Base-by-base conservation (phyloP, 129 eudicot genomes). In the Tagetes erecta region DNA sequence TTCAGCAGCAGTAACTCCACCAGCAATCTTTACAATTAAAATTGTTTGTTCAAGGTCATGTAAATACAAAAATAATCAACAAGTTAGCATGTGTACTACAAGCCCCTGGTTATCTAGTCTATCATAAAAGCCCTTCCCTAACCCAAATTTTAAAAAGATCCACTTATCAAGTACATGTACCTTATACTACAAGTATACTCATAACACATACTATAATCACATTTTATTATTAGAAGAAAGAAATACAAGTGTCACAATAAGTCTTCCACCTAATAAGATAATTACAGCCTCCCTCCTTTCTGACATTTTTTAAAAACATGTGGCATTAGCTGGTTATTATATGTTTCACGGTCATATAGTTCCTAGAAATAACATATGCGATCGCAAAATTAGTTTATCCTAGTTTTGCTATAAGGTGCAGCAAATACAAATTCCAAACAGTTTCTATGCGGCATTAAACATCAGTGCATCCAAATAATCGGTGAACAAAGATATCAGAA, bases 1-100 rank as follows among this genome's bases (percentile, higher is more conserved):
- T 76, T 88, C 84, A 3, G 98, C 95, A 77, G 97, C 98, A 78
- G 96, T 86, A 68, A 93, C 92, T 77, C 98, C 98, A 44, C 98
- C 98, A 51, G 90, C 88, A 81, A 93, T 86, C 98, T 93, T 74
- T 13, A 77, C 11, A 80, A 30, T 78, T 13, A 64, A 66, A 70
- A 20, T 10, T 0, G 8, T n/a, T 74, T 74, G 37, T 55, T 74
- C 64, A 49, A 8, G 6, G 8, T 10, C 60, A 63, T 37, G 27
- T 34, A 49, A 8, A 8, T 45, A 46, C 47, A 45, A 59, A 50
- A 10, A 56, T 44, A 41, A 41, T 69, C 53, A 46, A 74, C n/a
- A 14, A 33, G 62, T 46, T 60, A 76, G 27, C 46, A 77, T 49
- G 27, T 64, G 31, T 31, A 72, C 53, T 12, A 27, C 53, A 52